phyloP scores from a whole-genome alignment of 768 basidiomycete genomes.

The Pleurotus citrinopileatus region DNA sequence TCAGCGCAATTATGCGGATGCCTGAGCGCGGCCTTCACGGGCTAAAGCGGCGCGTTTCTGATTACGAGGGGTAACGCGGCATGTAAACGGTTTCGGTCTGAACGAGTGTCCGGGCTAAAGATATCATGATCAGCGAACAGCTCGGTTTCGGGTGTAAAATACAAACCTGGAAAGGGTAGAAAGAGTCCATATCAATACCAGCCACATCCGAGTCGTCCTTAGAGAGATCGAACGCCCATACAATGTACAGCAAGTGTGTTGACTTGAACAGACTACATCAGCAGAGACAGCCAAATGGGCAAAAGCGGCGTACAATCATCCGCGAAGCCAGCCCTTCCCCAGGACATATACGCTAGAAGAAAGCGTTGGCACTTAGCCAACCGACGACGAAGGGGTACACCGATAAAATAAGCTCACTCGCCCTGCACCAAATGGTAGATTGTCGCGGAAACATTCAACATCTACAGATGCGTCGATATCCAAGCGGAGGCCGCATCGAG shows the following conservation, averaged over 20 bases:
- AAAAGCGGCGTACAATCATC: neutral
- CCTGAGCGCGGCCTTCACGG: neutral
- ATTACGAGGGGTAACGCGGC: neutral
- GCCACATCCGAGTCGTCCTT: neutral
- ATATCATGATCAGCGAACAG: neutral
- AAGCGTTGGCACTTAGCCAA: neutral
- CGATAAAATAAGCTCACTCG: neutral
- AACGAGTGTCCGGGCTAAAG: neutral
- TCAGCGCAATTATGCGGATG: neutral
- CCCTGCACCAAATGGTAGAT: constrained; percentile 1
- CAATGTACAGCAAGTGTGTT: neutral
- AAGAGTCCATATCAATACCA: neutral
- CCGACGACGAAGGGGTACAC: neutral
- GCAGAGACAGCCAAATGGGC: neutral
- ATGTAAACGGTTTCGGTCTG: constrained; percentile 3
- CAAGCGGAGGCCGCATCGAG: neutral
- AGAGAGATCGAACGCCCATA: neutral
- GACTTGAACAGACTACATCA: neutral
- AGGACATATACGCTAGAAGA: neutral
- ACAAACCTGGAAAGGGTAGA: neutral
- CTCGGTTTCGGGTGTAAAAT: neutral
- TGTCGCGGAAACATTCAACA: constrained; percentile 1
- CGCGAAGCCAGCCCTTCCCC: neutral
- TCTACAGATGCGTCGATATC: neutral
- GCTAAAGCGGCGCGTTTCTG: neutral